A percentile compares a stretch with the other conserved stretches of the same genome.
These are phyloP conservation scores for Ophiocordyceps camponoti-rufipedis DNA, from an alignment of 2,329 filamentous ascomycete species.

Conservation along the genomic window DNA sequence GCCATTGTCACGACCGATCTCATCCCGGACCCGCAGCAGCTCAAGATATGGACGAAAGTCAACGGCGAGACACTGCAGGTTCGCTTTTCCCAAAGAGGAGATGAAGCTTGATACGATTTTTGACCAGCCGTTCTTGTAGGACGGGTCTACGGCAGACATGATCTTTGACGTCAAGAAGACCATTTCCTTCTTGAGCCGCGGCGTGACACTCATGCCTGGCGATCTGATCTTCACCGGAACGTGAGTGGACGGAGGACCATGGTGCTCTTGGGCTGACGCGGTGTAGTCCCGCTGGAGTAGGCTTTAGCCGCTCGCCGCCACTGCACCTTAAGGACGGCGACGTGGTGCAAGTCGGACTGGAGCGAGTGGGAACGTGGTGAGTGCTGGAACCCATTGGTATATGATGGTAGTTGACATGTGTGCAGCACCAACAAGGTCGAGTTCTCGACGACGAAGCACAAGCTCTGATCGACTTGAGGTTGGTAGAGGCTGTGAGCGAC, in stretches of 20 bases:
- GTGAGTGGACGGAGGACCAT: slow-evolving; percentile 13
- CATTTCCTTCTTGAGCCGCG: slow-evolving; percentile 40
- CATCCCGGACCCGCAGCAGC: slow-evolving; percentile 36
- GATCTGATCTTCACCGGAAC: slow-evolving; percentile 52
- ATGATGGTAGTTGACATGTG: not conserved
- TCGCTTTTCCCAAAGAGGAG: not conserved
- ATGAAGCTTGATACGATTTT: not conserved
- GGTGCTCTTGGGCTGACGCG: not conserved
- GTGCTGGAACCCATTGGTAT: slow-evolving; percentile 1
- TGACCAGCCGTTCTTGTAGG: slow-evolving; percentile 10
- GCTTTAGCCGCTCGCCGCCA: slow-evolving; percentile 47
- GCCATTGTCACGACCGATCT: slow-evolving; percentile 43
- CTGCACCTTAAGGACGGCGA: slow-evolving; percentile 55
- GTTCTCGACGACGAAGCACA: slow-evolving; percentile 5
- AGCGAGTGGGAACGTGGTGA: slow-evolving; percentile 42
- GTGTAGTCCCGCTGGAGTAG: slow-evolving; percentile 49
- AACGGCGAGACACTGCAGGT: slow-evolving; percentile 41
- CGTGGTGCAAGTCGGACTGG: slow-evolving; percentile 48
- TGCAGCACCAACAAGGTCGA: slow-evolving; percentile 13
- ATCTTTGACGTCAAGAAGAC: slow-evolving; percentile 43
- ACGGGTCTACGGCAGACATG: slow-evolving; percentile 40
- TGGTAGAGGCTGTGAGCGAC: too few species aligned
- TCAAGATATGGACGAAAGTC: slow-evolving; percentile 37
- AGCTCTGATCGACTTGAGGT: too few species aligned
- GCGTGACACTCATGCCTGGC: slow-evolving; percentile 43